Conservation (phyloP, 2,329 filamentous ascomycete species). For the Erysiphe pulchra region DNA sequence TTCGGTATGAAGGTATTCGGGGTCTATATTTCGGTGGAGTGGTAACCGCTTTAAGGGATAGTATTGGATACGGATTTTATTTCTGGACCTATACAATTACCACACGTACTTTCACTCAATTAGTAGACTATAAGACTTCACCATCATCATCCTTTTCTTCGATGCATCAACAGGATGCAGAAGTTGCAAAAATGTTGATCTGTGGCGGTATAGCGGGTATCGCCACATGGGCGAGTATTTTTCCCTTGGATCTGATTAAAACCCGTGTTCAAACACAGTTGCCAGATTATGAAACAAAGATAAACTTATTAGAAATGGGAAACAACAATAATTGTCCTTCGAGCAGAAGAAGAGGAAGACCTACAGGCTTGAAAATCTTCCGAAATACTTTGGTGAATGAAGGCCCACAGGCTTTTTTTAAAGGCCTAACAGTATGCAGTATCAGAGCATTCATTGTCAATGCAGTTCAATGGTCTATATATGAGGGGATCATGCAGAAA, state of each 20-base stretch:
- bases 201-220: conserved; percentile 76
- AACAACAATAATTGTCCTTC: conserved; percentile 4
- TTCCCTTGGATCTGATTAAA: conserved; percentile 80
- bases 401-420: conserved; percentile 39
- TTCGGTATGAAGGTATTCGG: conserved; percentile 29
- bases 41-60: conserved; percentile 62
- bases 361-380: conserved; percentile 36
- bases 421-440: conserved; percentile 58
- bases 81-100: conserved; percentile 79
- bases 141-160: neutral
- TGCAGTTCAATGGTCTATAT: conserved; percentile 76
- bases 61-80: conserved; percentile 90
- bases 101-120: conserved; percentile 25
- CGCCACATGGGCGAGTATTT: conserved; percentile 71
- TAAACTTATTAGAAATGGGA: neutral
- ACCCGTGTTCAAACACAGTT: conserved; percentile 65
- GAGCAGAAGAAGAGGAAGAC: conserved; percentile 8
- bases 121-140: conserved; percentile 3
- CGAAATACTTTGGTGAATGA: conserved; percentile 37
- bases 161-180: conserved; percentile 1
- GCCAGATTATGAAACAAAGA: conserved; percentile 5
- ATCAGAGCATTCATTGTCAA: conserved; percentile 76
- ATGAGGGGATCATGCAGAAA: conserved; percentile 61
- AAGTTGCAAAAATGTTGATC: conserved; percentile 40
- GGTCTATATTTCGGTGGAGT: conserved; percentile 62